Conservation (phyloP, 164 flowering plant genomes). For the Hamamelis virginiana region DNA sequence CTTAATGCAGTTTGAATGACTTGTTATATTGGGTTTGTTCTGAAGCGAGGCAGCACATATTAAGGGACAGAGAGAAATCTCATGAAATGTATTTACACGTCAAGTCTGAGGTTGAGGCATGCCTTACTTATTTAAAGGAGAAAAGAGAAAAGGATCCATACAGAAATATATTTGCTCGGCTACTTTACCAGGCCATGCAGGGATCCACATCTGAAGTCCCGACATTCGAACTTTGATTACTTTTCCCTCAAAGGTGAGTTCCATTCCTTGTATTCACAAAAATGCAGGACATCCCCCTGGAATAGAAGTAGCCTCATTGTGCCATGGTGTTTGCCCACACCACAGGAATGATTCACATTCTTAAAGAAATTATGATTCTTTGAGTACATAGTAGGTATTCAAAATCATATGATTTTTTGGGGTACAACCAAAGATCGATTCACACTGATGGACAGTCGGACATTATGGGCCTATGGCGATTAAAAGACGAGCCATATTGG, state of each 20-base stretch:
- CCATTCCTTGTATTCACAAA: background rate
- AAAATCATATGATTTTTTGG: background rate
- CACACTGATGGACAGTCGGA: too few species aligned
- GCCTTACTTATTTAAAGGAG: conserved; percentile 51
- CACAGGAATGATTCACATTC: too few species aligned
- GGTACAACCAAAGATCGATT: background rate
- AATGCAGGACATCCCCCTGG: background rate
- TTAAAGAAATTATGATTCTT: too few species aligned
- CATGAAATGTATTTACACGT: conserved; percentile 52
- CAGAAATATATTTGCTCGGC: conserved; percentile 47
- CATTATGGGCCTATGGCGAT: too few species aligned
- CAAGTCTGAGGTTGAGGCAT: conserved; percentile 57
- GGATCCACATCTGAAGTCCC: conserved; percentile 54
- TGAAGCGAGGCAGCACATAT: conserved; percentile 47
- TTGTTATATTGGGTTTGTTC: background rate
- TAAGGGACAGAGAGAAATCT: conserved; percentile 47
- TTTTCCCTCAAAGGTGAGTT: background rate
- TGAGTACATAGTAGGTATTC: background rate
- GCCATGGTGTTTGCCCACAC: background rate
- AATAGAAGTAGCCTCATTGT: background rate
- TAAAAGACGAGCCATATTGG: too few species aligned
- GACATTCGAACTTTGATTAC: conserved; percentile 46
- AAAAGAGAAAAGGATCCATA: conserved; percentile 73
- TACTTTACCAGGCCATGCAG: conserved; percentile 48
- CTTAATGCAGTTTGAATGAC: background rate